These are phyloP conservation scores for Lasiosphaeris hirsuta DNA, from an alignment of 495 filamentous ascomycete species.

Conservation along the genomic window DNA sequence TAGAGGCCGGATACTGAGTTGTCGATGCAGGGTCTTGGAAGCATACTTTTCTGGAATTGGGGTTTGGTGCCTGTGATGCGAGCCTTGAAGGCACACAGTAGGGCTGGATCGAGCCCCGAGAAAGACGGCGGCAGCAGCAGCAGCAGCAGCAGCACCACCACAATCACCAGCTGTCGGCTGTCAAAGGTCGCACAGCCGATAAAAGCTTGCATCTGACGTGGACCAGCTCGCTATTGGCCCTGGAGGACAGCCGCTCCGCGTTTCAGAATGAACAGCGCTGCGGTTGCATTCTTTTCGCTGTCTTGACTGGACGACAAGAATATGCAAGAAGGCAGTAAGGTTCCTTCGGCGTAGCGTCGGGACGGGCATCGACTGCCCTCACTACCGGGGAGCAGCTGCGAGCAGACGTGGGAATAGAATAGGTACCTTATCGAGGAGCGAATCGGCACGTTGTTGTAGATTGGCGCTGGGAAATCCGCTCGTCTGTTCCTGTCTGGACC, in stretches of 20 bases:
- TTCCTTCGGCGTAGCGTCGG: not conserved
- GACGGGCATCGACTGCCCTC: not conserved
- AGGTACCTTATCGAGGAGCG: not conserved
- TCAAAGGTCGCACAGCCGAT: not conserved
- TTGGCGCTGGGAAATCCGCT: not conserved
- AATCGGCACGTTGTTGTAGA: not conserved
- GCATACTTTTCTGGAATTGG: too few species aligned
- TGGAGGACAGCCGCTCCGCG: not conserved
- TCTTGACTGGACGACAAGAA: too few species aligned
- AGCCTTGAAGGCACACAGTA: too few species aligned
- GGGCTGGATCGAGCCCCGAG: not conserved
- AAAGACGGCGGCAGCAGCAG: not conserved
- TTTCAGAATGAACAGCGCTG: constrained; percentile 5
- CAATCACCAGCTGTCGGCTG: not conserved
- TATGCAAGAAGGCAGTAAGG: too few species aligned
- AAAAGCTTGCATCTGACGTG: constrained; percentile 4
- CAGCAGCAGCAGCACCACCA: not conserved
- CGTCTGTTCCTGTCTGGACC: not conserved
- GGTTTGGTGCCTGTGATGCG: too few species aligned
- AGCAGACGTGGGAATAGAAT: not conserved
- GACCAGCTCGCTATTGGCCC: constrained; percentile 1
- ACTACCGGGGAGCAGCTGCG: not conserved
- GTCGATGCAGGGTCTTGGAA: too few species aligned
- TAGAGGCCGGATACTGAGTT: too few species aligned
- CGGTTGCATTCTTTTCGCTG: not conserved